These are phyloP conservation scores for Chalciporus pseudorubinellus DNA, from an alignment of 768 basidiomycete species.

Conservation along the genomic window DNA sequence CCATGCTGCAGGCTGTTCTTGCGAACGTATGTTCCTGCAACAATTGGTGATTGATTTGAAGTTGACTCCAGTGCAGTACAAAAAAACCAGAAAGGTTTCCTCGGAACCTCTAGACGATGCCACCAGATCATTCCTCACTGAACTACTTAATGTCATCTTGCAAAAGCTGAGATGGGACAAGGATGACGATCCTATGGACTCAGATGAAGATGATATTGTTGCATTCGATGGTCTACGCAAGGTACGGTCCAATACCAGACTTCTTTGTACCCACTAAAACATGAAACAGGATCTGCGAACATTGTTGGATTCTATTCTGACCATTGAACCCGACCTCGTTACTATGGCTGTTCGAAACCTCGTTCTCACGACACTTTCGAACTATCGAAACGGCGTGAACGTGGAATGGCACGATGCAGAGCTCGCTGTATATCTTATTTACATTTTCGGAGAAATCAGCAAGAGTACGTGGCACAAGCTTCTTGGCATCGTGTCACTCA, in stretches of 20 bases:
- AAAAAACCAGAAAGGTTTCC: slow-evolving; percentile 62
- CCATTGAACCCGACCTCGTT: slow-evolving; percentile 84
- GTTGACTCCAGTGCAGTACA: slow-evolving; percentile 59
- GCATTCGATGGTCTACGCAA: slow-evolving; percentile 86
- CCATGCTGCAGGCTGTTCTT: slow-evolving; percentile 73
- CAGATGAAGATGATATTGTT: slow-evolving; percentile 83
- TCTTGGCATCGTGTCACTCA: background rate
- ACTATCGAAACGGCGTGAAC: slow-evolving; percentile 54
- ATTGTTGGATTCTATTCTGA: slow-evolving; percentile 83
- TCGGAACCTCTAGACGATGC: slow-evolving; percentile 59
- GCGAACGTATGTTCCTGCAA: slow-evolving; percentile 53
- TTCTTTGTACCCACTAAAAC: slow-evolving; percentile 13
- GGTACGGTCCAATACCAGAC: slow-evolving; percentile 40
- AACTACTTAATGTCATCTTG: slow-evolving; percentile 74
- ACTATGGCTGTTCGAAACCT: slow-evolving; percentile 72
- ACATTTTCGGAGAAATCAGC: slow-evolving; percentile 89
- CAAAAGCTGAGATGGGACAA: slow-evolving; percentile 90
- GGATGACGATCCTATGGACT: slow-evolving; percentile 73
- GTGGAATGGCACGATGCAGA: slow-evolving; percentile 93
- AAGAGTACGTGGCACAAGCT: slow-evolving; percentile 57
- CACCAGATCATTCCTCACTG: slow-evolving; percentile 73
- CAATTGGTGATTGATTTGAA: background rate
- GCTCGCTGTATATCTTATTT: slow-evolving; percentile 89
- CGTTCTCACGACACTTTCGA: slow-evolving; percentile 70
- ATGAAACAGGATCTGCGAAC: slow-evolving; percentile 71